Percentiles rank a stretch among this genome's conserved stretches.
Evolutionary conservation across 2,329 filamentous ascomycete genomes (phyloP).

Genomic region (Pyrenophora graminea): DNA sequence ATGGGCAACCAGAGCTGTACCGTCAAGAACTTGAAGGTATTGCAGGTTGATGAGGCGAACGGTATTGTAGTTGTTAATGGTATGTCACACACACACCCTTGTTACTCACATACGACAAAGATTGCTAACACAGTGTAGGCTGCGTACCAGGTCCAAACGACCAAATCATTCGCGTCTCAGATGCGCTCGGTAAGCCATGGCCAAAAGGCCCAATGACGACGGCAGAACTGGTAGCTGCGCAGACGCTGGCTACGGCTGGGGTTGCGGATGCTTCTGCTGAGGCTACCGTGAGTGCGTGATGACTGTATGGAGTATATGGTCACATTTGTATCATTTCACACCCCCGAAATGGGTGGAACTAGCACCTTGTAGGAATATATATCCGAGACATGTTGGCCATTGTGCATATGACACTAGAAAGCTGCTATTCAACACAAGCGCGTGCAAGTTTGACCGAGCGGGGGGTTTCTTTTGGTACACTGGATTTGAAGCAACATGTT

Average conservation of each 20-base stretch:
- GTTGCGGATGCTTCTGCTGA: constrained; percentile 13
- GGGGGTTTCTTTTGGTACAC: too few relatives aligned
- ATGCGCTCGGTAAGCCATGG: constrained; percentile 87
- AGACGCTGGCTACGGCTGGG: constrained; percentile 12
- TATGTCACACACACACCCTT: constrained; percentile 35
- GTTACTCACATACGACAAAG: neutral
- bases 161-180: constrained; percentile 80
- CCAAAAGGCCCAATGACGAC: constrained; percentile 54
- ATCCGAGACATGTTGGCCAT: too few relatives aligned
- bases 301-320: neutral
- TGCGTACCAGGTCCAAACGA: constrained; percentile 87
- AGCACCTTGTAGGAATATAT: too few relatives aligned
- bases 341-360: neutral
- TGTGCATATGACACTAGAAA: too few relatives aligned
- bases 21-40: constrained; percentile 85
- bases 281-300: constrained; percentile 11
- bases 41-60: constrained; percentile 84
- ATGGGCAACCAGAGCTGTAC: constrained; percentile 93
- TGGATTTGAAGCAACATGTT: too few relatives aligned
- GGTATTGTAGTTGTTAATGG: constrained; percentile 89
- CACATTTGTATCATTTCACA: too few relatives aligned
- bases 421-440: too few relatives aligned
- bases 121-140: constrained; percentile 46
- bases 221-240: constrained; percentile 23
- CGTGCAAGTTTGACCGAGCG: too few relatives aligned